Conservation (phyloP, 164 flowering plant species). For the Vitis vinifera region ASM3070453v1 NC_081809.1:17580501-17581000, state of each 20-base stretch:
- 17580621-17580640: conserved; percentile 68
- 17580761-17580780: not conserved
- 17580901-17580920: conserved; percentile 14
- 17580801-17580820: conserved; percentile 45
- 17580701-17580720: conserved; percentile 50
- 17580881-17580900: conserved; percentile 12
- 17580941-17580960: conserved; percentile 16
- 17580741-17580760: not conserved
- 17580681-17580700: conserved; percentile 88
- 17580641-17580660: conserved; percentile 65
- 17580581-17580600: conserved; percentile 70
- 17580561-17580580: conserved; percentile 61
- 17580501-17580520: too few species aligned
- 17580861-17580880: conserved; percentile 18
- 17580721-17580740: not conserved
- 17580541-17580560: conserved; percentile 57
- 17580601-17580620: conserved; percentile 81
- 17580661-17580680: conserved; percentile 74
- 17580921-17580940: conserved; percentile 13
- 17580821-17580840: conserved; percentile 92
- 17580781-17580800: too few species aligned
- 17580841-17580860: conserved; percentile 61
- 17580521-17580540: not conserved
- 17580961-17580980: conserved; percentile 30
- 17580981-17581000: conserved; percentile 80